A percentile compares a stretch with the other conserved stretches of the same genome.
Conservation (phyloP, 2,329 filamentous ascomycete genomes). For the Rhexocercosporidium sp. region DNA sequence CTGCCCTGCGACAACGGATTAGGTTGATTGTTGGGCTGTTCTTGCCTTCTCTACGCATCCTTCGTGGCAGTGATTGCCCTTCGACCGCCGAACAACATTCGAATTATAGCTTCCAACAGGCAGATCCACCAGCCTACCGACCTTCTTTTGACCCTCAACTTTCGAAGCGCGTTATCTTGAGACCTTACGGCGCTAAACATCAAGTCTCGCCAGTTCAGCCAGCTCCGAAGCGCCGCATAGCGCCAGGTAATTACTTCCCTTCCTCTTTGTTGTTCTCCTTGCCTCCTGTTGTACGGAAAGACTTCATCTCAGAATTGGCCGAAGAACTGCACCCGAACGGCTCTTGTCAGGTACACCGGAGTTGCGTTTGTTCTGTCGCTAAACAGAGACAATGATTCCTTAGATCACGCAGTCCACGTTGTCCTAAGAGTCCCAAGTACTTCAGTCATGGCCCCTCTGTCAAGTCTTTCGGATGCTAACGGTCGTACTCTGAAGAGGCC, state of each 20-base stretch:
- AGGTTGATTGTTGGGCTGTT: conserved; percentile 28
- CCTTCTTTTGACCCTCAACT: conserved; percentile 24
- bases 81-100: conserved; percentile 9
- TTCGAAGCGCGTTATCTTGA: conserved; percentile 27
- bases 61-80: conserved; percentile 33
- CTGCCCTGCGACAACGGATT: conserved; percentile 19
- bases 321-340: conserved; percentile 21
- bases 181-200: conserved; percentile 31
- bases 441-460: conserved; percentile 32
- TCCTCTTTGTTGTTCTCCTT: conserved; percentile 24
- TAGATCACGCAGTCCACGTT: conserved; percentile 20
- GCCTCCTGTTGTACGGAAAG: conserved; percentile 18
- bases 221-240: conserved; percentile 33
- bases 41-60: conserved; percentile 27
- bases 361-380: conserved; percentile 26
- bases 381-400: conserved; percentile 27
- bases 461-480: conserved; percentile 38
- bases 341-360: conserved; percentile 27
- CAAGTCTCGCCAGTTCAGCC: conserved; percentile 32
- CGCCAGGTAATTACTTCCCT: conserved; percentile 34
- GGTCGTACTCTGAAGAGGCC: conserved; percentile 39
- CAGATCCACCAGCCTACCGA: conserved; percentile 18
- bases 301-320: conserved; percentile 10
- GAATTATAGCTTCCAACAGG: conserved; percentile 15
- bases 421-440: conserved; percentile 10